These are phyloP conservation scores for Ascochyta clinopodiicola DNA, from an alignment of 2,329 filamentous ascomycete genomes.

Conservation along the genomic window DNA sequence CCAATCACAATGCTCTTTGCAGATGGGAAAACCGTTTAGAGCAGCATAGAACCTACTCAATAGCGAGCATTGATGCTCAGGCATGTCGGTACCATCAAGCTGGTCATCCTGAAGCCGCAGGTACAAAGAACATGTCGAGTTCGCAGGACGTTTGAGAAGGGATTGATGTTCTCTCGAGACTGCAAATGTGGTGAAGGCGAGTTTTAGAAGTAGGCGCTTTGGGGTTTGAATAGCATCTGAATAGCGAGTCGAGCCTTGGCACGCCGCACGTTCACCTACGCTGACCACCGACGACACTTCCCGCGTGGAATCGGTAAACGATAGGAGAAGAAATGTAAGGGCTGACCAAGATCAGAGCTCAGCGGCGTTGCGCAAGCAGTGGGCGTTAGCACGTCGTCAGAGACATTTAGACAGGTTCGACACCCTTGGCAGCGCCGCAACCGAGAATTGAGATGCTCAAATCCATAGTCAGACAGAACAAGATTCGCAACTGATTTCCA, in stretches of 20 bases:
- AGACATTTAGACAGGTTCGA: background rate
- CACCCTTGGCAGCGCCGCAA: background rate
- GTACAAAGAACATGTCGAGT: slow-evolving; percentile 19
- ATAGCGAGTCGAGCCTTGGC: slow-evolving; percentile 31
- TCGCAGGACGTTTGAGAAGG: slow-evolving; percentile 17
- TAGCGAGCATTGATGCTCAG: slow-evolving; percentile 9
- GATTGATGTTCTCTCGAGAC: slow-evolving; percentile 20
- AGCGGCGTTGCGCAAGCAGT: background rate
- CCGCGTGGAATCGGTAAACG: background rate
- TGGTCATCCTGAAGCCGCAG: slow-evolving; percentile 2
- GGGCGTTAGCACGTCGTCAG: background rate
- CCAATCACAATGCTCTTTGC: slow-evolving; percentile 6
- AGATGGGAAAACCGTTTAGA: slow-evolving; percentile 8
- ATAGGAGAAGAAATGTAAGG: background rate
- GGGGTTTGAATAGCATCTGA: slow-evolving; percentile 41
- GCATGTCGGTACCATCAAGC: slow-evolving; percentile 5
- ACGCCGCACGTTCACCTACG: background rate
- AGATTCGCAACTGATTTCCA: background rate
- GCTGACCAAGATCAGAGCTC: background rate
- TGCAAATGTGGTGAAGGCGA: slow-evolving; percentile 20
- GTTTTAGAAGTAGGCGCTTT: slow-evolving; percentile 24
- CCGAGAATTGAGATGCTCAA: background rate
- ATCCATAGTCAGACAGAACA: background rate
- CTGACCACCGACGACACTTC: background rate
- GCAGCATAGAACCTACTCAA: background rate